A percentile compares a stretch with the other conserved stretches of the same genome.
Evolutionary conservation across 2,329 filamentous ascomycete genomes (phyloP).

Genomic region (Clonostachys rhizophaga): DNA sequence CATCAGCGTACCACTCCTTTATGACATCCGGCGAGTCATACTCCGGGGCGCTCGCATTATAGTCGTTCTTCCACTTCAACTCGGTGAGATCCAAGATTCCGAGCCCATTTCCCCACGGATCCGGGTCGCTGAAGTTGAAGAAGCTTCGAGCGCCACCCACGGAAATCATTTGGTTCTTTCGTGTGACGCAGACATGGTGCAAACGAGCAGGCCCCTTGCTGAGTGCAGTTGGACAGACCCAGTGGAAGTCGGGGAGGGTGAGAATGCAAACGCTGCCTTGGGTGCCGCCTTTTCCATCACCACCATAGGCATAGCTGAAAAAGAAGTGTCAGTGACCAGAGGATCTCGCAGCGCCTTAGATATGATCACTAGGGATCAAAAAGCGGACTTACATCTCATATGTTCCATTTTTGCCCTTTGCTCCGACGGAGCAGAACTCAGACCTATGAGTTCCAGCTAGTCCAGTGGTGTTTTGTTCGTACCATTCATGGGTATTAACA

Average conservation of each 20-base stretch:
- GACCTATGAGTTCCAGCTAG: too few species aligned
- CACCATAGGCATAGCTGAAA: constrained; percentile 28
- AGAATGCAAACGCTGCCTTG: constrained; percentile 25
- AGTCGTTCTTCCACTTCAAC: constrained; percentile 23
- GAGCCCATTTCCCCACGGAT: constrained; percentile 27
- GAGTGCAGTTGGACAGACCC: constrained; percentile 5
- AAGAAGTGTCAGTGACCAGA: not conserved
- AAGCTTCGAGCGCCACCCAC: constrained; percentile 20
- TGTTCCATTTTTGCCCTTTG: constrained; percentile 18
- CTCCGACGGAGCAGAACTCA: constrained; percentile 24
- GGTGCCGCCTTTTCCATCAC: constrained; percentile 10
- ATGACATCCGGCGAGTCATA: constrained; percentile 25
- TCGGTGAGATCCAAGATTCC: constrained; percentile 32
- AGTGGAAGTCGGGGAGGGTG: constrained; percentile 28
- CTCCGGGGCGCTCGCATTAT: constrained; percentile 16
- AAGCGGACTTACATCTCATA: constrained; percentile 24
- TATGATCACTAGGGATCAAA: too few species aligned
- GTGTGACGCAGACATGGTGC: constrained; percentile 27
- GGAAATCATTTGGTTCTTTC: constrained; percentile 30
- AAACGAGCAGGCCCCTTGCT: constrained; percentile 10
- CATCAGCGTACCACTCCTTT: constrained; percentile 22
- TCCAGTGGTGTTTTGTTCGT: too few species aligned
- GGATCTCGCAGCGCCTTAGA: too few species aligned
- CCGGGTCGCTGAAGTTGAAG: constrained; percentile 10
- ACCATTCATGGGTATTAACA: too few species aligned